These are phyloP conservation scores for Fusarium lateritium DNA, from an alignment of 2,329 filamentous ascomycete species.

Conservation along the genomic window DNA sequence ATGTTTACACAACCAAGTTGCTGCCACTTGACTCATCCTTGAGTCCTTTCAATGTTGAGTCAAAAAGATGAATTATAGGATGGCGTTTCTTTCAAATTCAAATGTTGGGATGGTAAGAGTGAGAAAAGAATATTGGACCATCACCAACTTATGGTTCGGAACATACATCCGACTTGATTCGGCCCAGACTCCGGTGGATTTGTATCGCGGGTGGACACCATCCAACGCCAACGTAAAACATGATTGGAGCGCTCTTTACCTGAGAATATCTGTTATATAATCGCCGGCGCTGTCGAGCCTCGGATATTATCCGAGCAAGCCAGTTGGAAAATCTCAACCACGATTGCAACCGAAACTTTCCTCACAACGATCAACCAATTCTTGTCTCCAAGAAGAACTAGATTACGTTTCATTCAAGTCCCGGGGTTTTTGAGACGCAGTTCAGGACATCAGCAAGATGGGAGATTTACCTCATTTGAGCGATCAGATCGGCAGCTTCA, in stretches of 20 bases:
- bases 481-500: constrained; percentile 31
- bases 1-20: too few relatives aligned
- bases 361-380: too few relatives aligned
- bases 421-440: too few relatives aligned
- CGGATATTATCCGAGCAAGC: not conserved
- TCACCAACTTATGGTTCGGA: not conserved
- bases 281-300: not conserved
- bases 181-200: constrained; percentile 1
- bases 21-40: too few relatives aligned
- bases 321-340: too few relatives aligned
- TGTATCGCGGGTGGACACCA: constrained; percentile 11
- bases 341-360: too few relatives aligned
- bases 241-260: constrained; percentile 20
- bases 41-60: too few relatives aligned
- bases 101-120: too few relatives aligned
- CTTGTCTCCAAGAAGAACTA: not conserved
- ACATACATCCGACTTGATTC: constrained; percentile 4
- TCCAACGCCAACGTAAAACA: not conserved
- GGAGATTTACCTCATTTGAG: constrained; percentile 11
- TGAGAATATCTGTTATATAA: not conserved
- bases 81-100: too few relatives aligned
- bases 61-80: too few relatives aligned
- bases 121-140: too few relatives aligned
- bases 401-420: not conserved
- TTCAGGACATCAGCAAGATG: not conserved